Evolutionary conservation across 2,329 filamentous ascomycete species (phyloP).

Genomic region (Aspergillus candidus): DNA sequence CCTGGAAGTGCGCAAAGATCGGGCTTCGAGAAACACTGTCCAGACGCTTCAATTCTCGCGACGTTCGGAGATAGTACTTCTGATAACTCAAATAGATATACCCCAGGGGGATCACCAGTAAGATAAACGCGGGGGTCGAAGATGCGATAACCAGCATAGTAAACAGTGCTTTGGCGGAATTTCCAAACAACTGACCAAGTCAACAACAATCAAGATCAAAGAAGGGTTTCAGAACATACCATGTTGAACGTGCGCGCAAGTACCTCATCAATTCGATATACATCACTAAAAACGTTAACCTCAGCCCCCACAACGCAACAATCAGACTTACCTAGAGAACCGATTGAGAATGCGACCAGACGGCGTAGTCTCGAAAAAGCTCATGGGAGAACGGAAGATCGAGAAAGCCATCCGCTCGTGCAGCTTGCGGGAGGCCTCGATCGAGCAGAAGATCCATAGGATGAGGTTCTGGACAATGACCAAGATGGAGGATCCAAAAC

Average conservation of each 20-base stretch:
- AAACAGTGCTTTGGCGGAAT: conserved; percentile 68
- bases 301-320: background rate
- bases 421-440: conserved; percentile 93
- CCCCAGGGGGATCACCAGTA: conserved; percentile 73
- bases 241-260: conserved; percentile 97
- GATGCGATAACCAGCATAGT: conserved; percentile 80
- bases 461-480: conserved; percentile 91
- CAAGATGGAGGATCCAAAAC: conserved; percentile 74
- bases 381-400: conserved; percentile 97
- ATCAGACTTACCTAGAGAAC: conserved; percentile 69
- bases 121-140: conserved; percentile 71
- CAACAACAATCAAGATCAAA: conserved; percentile 24
- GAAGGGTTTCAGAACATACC: conserved; percentile 36
- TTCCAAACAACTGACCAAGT: conserved; percentile 57
- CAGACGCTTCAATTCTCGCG: conserved; percentile 89
- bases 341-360: conserved; percentile 94
- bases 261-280: conserved; percentile 74
- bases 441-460: conserved; percentile 98
- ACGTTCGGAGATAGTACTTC: conserved; percentile 92
- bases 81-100: conserved; percentile 88
- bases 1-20: conserved; percentile 97
- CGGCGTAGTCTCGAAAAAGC: conserved; percentile 95
- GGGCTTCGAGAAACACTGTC: conserved; percentile 94
- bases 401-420: conserved; percentile 96
- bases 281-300: conserved; percentile 37